phyloP scores from a whole-genome alignment of 352 stramenopile species.

The Aphanomyces euteiches region DNA sequence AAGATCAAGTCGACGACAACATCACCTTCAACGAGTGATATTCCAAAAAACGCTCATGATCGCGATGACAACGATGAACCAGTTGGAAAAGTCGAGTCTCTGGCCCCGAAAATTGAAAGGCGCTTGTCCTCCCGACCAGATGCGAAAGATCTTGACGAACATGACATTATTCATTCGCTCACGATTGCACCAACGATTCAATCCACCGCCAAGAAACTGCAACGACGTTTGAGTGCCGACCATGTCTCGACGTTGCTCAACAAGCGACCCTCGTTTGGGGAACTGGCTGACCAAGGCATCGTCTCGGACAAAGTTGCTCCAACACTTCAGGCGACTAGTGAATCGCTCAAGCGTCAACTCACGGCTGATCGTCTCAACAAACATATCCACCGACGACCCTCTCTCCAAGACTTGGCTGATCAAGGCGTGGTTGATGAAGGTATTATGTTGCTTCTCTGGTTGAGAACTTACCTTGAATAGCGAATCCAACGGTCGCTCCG shows the following conservation, averaged over 20 bases:
- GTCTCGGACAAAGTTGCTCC: constrained; percentile 62
- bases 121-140: constrained; percentile 56
- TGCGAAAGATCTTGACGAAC: constrained; percentile 49
- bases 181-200: constrained; percentile 57
- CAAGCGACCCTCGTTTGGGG: constrained; percentile 61
- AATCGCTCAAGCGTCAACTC: constrained; percentile 68
- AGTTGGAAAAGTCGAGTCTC: constrained; percentile 49
- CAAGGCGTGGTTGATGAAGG: constrained; percentile 58
- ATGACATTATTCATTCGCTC: constrained; percentile 45
- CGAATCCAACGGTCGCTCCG: constrained; percentile 50
- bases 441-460: constrained; percentile 16
- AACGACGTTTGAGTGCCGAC: constrained; percentile 68
- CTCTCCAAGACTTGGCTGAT: constrained; percentile 50
- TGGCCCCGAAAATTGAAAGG: constrained; percentile 67
- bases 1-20: constrained; percentile 32
- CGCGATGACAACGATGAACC: constrained; percentile 26
- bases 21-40: constrained; percentile 29
- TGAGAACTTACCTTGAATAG: not conserved
- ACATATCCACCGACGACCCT: constrained; percentile 66
- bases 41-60: constrained; percentile 29
- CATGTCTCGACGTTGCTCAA: constrained; percentile 67
- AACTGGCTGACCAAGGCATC: constrained; percentile 68
- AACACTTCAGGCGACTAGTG: constrained; percentile 74
- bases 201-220: constrained; percentile 68
- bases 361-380: constrained; percentile 71